These are phyloP conservation scores for Talaromyces stipitatus DNA, from an alignment of 495 filamentous ascomycete genomes.

Conservation along the genomic window DNA sequence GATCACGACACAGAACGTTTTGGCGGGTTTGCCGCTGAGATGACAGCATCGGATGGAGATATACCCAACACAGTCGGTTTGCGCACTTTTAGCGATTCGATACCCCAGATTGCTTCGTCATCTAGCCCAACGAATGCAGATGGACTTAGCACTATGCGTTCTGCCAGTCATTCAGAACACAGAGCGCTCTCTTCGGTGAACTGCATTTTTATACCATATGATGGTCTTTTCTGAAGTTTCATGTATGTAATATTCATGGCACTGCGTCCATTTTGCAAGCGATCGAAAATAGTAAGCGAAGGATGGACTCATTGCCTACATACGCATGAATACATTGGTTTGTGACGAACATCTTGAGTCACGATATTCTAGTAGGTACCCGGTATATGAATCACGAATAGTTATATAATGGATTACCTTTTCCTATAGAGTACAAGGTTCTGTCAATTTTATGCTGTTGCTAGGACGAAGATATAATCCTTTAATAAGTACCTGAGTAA, in stretches of 20 bases:
- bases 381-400: no score
- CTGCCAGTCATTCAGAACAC: neutral
- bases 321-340: neutral
- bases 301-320: no score
- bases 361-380: no score
- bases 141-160: neutral
- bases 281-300: neutral
- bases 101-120: neutral
- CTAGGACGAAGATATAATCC: neutral
- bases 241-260: neutral
- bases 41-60: neutral
- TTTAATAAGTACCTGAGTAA: neutral
- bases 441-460: no score
- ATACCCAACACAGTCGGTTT: neutral
- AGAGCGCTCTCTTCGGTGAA: neutral
- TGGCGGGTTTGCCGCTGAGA: neutral
- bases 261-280: neutral
- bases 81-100: neutral
- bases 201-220: conserved; percentile 1
- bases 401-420: no score
- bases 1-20: neutral
- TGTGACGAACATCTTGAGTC: neutral
- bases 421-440: no score
- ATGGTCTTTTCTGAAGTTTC: neutral
- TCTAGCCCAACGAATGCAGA: neutral